A percentile compares a stretch with the other conserved stretches of the same genome.
Conservation (phyloP, 1,284 basidiomycete genomes). For the Xerocomus amazonicus region DNA sequence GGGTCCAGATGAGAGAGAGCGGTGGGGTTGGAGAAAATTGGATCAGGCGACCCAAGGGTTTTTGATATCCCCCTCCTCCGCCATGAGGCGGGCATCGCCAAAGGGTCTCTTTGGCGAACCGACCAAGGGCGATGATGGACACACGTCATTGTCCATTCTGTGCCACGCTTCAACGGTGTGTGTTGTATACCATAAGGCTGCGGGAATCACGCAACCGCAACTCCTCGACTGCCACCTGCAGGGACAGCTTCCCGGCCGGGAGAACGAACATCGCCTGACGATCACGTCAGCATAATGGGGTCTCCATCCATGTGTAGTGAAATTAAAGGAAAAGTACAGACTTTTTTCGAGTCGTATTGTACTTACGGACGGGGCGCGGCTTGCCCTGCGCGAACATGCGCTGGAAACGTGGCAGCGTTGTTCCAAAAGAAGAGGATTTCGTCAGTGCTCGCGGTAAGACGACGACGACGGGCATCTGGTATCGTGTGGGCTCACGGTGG, state of each 20-base stretch:
- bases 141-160: constrained; percentile 28
- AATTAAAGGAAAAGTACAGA: constrained; percentile 24
- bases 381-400: constrained; percentile 25
- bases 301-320: constrained; percentile 11
- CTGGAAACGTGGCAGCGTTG: constrained; percentile 21
- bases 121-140: constrained; percentile 28
- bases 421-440: constrained; percentile 1
- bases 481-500: too few species aligned
- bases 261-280: constrained; percentile 14
- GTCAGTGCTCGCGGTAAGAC: too few species aligned
- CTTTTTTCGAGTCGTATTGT: background rate
- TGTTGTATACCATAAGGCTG: background rate
- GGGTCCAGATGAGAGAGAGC: background rate
- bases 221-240: constrained; percentile 16
- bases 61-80: constrained; percentile 28
- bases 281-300: constrained; percentile 25
- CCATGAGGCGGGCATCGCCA: constrained; percentile 33
- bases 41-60: constrained; percentile 13
- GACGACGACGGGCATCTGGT: too few species aligned
- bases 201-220: constrained; percentile 3
- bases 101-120: constrained; percentile 21
- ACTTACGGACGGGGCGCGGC: constrained; percentile 12
- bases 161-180: constrained; percentile 29
- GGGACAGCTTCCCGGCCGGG: constrained; percentile 28
- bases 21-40: constrained; percentile 8